Conservation (phyloP, 1,284 basidiomycete genomes). For the Pyrrhoderma noxium region DNA sequence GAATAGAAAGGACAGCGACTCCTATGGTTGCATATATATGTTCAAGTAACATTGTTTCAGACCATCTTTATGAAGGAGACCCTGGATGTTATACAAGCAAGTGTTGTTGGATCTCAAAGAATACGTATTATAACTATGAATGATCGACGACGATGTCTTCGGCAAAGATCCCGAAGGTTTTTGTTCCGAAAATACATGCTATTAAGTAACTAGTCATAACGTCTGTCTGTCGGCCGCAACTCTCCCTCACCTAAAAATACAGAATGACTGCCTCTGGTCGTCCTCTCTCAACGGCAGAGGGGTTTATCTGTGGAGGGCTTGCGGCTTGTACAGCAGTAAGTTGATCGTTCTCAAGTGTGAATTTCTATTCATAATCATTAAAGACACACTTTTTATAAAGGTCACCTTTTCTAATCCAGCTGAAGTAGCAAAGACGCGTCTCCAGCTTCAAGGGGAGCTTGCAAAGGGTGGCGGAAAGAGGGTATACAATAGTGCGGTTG, state of each 20-base stretch:
- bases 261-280: background rate
- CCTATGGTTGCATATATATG: slow-evolving; percentile 43
- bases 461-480: slow-evolving; percentile 64
- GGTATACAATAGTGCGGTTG: slow-evolving; percentile 85
- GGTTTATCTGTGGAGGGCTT: slow-evolving; percentile 80
- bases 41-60: slow-evolving; percentile 19
- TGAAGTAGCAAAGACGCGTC: slow-evolving; percentile 89
- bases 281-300: slow-evolving; percentile 58
- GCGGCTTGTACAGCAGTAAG: slow-evolving; percentile 83
- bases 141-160: background rate
- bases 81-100: no score
- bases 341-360: slow-evolving; percentile 11
- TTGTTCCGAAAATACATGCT: background rate
- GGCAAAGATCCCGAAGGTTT: background rate
- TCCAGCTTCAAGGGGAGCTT: slow-evolving; percentile 93
- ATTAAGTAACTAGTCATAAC: background rate
- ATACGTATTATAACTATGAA: background rate
- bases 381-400: slow-evolving; percentile 30
- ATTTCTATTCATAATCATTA: background rate
- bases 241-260: no score
- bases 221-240: no score
- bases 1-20: slow-evolving; percentile 46
- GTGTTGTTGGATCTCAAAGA: no score
- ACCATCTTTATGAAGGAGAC: background rate
- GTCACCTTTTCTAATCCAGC: slow-evolving; percentile 81